Conservation (phyloP, 768 basidiomycete species). For the Calocybe cyanea region DNA sequence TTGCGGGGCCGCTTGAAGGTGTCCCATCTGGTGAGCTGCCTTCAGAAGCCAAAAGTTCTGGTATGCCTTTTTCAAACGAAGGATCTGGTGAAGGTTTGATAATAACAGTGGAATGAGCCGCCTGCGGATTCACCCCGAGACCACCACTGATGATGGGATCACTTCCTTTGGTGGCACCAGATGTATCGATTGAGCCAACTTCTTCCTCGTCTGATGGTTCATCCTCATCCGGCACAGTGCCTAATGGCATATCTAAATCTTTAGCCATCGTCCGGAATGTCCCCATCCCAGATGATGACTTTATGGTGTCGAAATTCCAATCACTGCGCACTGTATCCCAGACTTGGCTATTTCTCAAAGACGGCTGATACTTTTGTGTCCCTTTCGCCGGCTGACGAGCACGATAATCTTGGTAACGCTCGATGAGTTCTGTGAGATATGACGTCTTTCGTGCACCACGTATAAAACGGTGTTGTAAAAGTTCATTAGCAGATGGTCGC, state of each 20-base stretch:
- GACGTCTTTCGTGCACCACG: conserved; percentile 77
- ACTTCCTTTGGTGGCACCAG: conserved; percentile 63
- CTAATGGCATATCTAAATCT: conserved; percentile 54
- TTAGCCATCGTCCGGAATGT: conserved; percentile 71
- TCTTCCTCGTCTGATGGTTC: conserved; percentile 41
- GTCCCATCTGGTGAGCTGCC: conserved; percentile 40
- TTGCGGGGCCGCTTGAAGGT: conserved; percentile 34
- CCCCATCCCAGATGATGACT: conserved; percentile 68
- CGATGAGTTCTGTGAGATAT: conserved; percentile 82
- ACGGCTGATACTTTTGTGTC: conserved; percentile 50
- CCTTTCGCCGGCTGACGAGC: conserved; percentile 56
- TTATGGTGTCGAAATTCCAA: conserved; percentile 94
- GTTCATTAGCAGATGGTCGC: conserved; percentile 89
- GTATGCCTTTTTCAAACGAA: conserved; percentile 35
- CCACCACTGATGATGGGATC: conserved; percentile 37
- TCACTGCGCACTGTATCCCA: conserved; percentile 90
- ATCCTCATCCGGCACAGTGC: conserved; percentile 55
- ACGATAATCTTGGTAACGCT: conserved; percentile 79
- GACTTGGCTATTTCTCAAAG: conserved; percentile 51
- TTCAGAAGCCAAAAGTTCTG: conserved; percentile 31
- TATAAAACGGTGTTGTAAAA: conserved; percentile 93
- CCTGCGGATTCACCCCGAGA: conserved; percentile 49
- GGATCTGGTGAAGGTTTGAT: conserved; percentile 48
- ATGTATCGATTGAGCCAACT: conserved; percentile 54
- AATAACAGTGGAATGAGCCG: conserved; percentile 68